Conservation (phyloP, 345 rosid genomes). For the Acer saccharum region DNA sequence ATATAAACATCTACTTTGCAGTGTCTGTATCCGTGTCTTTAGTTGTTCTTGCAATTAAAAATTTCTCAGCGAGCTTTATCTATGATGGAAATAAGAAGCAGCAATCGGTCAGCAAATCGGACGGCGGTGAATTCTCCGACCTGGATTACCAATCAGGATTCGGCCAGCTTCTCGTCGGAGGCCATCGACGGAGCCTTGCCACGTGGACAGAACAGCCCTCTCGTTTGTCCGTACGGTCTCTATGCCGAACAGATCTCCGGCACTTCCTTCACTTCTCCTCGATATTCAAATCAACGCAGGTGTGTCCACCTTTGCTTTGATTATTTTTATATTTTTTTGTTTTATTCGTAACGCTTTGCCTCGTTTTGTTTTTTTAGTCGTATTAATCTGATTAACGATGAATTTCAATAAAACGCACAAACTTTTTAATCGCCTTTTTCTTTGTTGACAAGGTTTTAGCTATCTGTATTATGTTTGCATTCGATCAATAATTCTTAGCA, state of each 20-base stretch:
- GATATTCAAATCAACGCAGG: constrained; percentile 82
- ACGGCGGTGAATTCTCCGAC: constrained; percentile 30
- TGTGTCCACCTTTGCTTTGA: background rate
- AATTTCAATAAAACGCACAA: too few species aligned
- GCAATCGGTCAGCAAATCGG: background rate
- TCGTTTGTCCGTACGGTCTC: constrained; percentile 81
- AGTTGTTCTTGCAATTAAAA: too few species aligned
- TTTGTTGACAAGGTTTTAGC: too few species aligned
- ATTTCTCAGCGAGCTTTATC: background rate
- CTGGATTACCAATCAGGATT: constrained; percentile 63
- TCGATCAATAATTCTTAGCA: too few species aligned
- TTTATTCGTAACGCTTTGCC: background rate
- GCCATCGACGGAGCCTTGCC: constrained; percentile 84
- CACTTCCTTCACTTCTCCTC: constrained; percentile 92
- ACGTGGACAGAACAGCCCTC: constrained; percentile 81
- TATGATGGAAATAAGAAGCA: constrained; percentile 17
- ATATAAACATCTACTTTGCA: too few species aligned
- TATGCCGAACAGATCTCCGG: constrained; percentile 99
- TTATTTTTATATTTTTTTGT: background rate
- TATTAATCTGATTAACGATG: too few species aligned
- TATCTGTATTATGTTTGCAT: too few species aligned
- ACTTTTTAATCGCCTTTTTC: too few species aligned
- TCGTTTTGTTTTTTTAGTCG: too few species aligned
- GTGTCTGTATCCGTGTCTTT: too few species aligned
- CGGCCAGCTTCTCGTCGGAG: constrained; percentile 73